Evolutionary conservation across 768 basidiomycete species (phyloP), one percentile per base, ranked within the genome.

Genomic region (Tremella yokohamensis): DNA sequence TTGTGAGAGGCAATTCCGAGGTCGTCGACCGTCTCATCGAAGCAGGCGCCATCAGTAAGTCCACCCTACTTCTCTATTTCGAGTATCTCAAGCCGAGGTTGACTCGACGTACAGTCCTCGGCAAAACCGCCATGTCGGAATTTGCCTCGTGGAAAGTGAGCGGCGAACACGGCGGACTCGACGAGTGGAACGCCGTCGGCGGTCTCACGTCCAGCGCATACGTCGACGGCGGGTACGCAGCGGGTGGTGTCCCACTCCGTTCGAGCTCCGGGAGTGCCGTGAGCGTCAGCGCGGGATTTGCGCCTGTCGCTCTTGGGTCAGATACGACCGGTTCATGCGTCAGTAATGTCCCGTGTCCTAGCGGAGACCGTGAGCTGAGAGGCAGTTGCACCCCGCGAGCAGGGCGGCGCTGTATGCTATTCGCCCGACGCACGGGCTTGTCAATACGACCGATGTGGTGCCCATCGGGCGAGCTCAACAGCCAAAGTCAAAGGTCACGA

Each of bases 351-450:
- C 29, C 29, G n/a, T 45, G 7, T 45, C 42, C 4, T 8, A 45
- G 42, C 8, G 42, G 15, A 24, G 42, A 18, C 42, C 8, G 39
- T n/a, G 11, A 24, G 22, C 15, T 45, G 42, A 45, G 6, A 24
- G 18, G 18, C 26, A 49, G 48, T 11, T 49, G 15, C 26, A 20
- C 7, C 48, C 48, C 15, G 26, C n/a, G 8, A 18, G 48, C 8
- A 8, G 20, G 16, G 48, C 48, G 26, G 58, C 54, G n/a, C 48
- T 68, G 8, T 68, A 64, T 42, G 66, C 60, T 7, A 49, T 68
- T 16, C 64, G 64, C 52, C 66, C 66, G 9, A 64, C 66, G 0
- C 56, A 61, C n/a, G 66, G 63, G 13, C 49, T 63, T 18, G 49
- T 68, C 24, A 50, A 48, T n/a, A 49, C 49, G 15, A 12, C 34